These are phyloP conservation scores for Suillus ampliporus DNA, from an alignment of 768 basidiomycete species.

Conservation along the genomic window DNA sequence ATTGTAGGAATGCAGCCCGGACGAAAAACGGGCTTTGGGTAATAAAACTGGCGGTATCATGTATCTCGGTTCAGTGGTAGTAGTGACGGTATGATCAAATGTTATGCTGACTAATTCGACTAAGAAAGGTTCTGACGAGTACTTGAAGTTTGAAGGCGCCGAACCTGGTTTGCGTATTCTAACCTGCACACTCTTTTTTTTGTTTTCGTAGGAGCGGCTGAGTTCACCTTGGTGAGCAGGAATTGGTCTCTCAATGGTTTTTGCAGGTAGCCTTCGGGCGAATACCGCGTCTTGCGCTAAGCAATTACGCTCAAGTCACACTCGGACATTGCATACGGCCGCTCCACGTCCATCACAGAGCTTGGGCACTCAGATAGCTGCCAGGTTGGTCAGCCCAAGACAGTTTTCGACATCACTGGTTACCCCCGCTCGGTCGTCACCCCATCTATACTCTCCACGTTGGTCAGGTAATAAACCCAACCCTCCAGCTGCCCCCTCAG, in stretches of 20 bases:
- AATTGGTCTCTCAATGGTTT: conserved; percentile 27
- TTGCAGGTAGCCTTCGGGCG: conserved; percentile 26
- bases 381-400: conserved; percentile 23
- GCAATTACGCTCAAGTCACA: conserved; percentile 17
- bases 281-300: conserved; percentile 17
- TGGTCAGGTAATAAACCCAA: conserved; percentile 44
- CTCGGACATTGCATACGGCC: conserved; percentile 19
- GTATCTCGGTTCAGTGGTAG: neutral
- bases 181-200: conserved; percentile 11
- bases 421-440: conserved; percentile 36
- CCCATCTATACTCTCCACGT: conserved; percentile 39
- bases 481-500: conserved; percentile 25
- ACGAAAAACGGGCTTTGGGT: neutral
- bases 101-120: conserved; percentile 2
- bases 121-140: neutral
- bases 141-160: neutral
- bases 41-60: too few relatives aligned
- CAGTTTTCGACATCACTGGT: conserved; percentile 32
- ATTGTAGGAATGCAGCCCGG: neutral
- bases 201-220: conserved; percentile 6
- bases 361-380: conserved; percentile 13
- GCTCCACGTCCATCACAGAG: conserved; percentile 15
- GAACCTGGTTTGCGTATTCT: neutral
- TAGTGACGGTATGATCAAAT: too few relatives aligned
- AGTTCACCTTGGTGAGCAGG: conserved; percentile 23